phyloP scores from a whole-genome alignment of 345 rosid species.

The Boechera stricta region DNA sequence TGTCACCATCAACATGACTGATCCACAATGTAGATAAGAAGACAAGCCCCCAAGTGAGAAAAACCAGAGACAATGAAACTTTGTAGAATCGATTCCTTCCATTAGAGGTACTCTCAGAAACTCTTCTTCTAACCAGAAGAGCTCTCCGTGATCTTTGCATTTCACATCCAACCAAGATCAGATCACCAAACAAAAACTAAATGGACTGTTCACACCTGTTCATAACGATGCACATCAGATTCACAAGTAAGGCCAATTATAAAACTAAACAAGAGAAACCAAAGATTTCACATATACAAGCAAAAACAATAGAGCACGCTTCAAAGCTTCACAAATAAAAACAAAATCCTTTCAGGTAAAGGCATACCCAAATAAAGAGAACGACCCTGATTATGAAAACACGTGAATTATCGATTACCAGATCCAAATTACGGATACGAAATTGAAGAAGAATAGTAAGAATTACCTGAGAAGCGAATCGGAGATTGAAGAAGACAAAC shows the following conservation, averaged over 20 bases:
- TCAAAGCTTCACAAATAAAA: not conserved
- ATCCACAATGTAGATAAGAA: slow-evolving; percentile 73
- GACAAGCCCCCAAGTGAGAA: slow-evolving; percentile 75
- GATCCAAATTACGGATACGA: slow-evolving; percentile 31
- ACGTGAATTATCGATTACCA: not conserved
- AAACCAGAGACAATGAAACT: slow-evolving; percentile 76
- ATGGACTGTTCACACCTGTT: slow-evolving; percentile 23
- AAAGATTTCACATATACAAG: not conserved
- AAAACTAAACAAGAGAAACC: not conserved
- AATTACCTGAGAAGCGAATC: slow-evolving; percentile 20
- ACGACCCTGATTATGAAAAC: slow-evolving; percentile 9
- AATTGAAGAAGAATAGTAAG: slow-evolving; percentile 17
- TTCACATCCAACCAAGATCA: slow-evolving; percentile 63
- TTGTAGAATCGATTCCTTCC: slow-evolving; percentile 59
- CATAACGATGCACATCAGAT: slow-evolving; percentile 15
- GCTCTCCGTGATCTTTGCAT: slow-evolving; percentile 96
- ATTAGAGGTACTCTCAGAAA: slow-evolving; percentile 51
- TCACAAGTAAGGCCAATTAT: slow-evolving; percentile 5
- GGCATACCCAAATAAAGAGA: not conserved
- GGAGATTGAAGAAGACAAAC: slow-evolving; percentile 24
- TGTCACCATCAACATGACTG: slow-evolving; percentile 62
- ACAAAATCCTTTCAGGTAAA: not conserved
- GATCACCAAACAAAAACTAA: slow-evolving; percentile 5
- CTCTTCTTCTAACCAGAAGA: slow-evolving; percentile 86
- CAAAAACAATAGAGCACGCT: not conserved